Conservation (phyloP, 164 flowering plant genomes). For the Tinospora cordifolia region DNA sequence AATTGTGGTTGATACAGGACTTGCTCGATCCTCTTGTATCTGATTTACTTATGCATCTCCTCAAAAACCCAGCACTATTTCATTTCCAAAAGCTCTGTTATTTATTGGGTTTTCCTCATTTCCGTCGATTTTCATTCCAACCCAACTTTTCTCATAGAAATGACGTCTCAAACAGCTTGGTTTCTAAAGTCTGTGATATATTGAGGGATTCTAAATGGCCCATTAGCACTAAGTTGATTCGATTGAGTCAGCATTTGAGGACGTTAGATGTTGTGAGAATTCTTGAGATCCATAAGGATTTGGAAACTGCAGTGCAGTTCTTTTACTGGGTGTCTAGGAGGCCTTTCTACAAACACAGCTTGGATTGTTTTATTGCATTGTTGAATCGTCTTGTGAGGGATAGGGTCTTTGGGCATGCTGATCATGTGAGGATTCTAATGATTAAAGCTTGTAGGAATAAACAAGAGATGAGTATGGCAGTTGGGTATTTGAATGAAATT, state of each 20-base stretch:
- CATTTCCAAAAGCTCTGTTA: conserved; percentile 3
- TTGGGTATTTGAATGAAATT: conserved; percentile 38
- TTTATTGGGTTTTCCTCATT: conserved; percentile 20
- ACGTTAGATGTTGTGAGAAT: conserved; percentile 44
- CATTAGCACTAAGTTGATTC: conserved; percentile 31
- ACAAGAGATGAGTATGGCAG: conserved; percentile 42
- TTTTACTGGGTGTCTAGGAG: conserved; percentile 57
- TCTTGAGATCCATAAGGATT: conserved; percentile 29
- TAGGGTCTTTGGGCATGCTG: conserved; percentile 37
- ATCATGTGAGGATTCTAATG: conserved; percentile 53
- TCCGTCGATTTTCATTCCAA: conserved; percentile 27
- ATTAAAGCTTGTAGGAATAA: conserved; percentile 50
- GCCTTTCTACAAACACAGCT: conserved; percentile 43
- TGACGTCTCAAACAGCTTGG: conserved; percentile 19
- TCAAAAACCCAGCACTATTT: no score
- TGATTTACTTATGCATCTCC: conserved; percentile 19
- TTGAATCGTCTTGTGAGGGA: conserved; percentile 48
- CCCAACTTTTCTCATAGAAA: conserved; percentile 7
- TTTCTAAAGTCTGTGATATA: conserved; percentile 33
- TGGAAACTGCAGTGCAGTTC: conserved; percentile 37
- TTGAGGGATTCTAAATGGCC: conserved; percentile 35
- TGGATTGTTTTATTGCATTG: conserved; percentile 37
- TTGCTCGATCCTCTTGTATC: conserved; percentile 29
- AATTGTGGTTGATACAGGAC: conserved; percentile 17
- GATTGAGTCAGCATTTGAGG: conserved; percentile 28